A percentile compares a stretch with the other conserved stretches of the same genome.
Evolutionary conservation across 495 filamentous ascomycete genomes (phyloP).

Genomic region (Lentithecium fluviatile): DNA sequence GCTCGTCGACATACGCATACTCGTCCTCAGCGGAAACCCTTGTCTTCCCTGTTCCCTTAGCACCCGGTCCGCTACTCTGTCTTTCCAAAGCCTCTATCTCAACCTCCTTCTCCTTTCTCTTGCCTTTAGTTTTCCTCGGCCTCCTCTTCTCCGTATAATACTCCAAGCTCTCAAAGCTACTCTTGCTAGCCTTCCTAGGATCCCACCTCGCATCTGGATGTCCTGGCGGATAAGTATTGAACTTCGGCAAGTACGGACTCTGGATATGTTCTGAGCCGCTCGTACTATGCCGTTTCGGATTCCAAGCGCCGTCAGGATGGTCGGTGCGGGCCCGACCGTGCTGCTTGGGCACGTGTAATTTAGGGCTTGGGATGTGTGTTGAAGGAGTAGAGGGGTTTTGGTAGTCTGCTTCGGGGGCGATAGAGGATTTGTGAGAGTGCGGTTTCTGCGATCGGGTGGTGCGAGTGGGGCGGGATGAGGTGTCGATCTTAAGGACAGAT

Average conservation of each 20-base stretch:
- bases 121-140: background rate
- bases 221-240: background rate
- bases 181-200: background rate
- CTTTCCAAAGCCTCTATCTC: background rate
- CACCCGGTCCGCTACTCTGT: background rate
- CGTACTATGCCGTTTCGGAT: background rate
- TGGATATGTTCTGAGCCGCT: background rate
- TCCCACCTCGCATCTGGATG: constrained; percentile 1
- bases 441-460: background rate
- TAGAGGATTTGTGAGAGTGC: background rate
- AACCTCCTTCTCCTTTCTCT: background rate
- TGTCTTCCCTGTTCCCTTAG: background rate
- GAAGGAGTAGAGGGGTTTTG: background rate
- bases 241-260: background rate
- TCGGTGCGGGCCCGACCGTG: background rate
- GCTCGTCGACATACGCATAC: too few relatives aligned
- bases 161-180: background rate
- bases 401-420: background rate
- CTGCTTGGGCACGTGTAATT: background rate
- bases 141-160: background rate
- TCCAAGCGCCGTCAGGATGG: background rate
- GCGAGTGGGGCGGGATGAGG: background rate
- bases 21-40: too few relatives aligned
- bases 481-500: background rate
- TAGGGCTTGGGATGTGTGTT: background rate